Evolutionary conservation across 176 grass and related monocot genomes (phyloP).

Genomic region (Hyparrhenia diplandra): DNA sequence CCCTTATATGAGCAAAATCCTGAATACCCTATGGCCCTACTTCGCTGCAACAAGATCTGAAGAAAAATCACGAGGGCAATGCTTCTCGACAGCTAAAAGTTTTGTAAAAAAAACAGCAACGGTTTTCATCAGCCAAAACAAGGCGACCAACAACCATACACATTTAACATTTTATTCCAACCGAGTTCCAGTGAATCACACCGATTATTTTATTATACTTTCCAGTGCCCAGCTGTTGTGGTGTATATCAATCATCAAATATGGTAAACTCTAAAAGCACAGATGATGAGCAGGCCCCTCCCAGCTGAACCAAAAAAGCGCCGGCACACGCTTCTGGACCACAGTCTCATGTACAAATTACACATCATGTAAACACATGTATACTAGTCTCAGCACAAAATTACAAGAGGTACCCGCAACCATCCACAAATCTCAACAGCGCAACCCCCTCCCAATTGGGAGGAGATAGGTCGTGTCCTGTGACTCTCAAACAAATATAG

Average conservation of each 20-base stretch:
- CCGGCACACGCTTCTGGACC: constrained; percentile 23
- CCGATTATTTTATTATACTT: not conserved
- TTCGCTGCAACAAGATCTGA: not conserved
- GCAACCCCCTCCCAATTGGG: not conserved
- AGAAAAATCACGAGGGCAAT: no score
- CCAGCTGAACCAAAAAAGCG: constrained; percentile 28
- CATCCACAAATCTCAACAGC: constrained; percentile 11
- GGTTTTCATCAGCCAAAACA: not conserved
- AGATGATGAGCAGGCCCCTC: constrained; percentile 1
- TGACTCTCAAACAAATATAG: constrained; percentile 38
- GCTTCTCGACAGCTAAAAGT: not conserved
- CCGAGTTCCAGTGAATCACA: constrained; percentile 8
- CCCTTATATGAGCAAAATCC: not conserved
- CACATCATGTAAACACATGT: constrained; percentile 54
- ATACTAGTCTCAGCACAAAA: constrained; percentile 36
- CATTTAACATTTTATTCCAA: constrained; percentile 32
- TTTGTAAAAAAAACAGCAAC: not conserved
- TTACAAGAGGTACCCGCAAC: constrained; percentile 28
- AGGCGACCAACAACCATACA: not conserved
- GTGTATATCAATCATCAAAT: constrained; percentile 27
- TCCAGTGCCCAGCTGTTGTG: constrained; percentile 20
- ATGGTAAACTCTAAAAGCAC: not conserved
- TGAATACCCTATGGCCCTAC: no score
- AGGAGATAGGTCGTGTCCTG: constrained; percentile 11
- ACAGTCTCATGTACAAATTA: constrained; percentile 51